These are phyloP conservation scores for Violaceomyces palustris DNA, from an alignment of 1,284 basidiomycete species.

Conservation along the genomic window DNA sequence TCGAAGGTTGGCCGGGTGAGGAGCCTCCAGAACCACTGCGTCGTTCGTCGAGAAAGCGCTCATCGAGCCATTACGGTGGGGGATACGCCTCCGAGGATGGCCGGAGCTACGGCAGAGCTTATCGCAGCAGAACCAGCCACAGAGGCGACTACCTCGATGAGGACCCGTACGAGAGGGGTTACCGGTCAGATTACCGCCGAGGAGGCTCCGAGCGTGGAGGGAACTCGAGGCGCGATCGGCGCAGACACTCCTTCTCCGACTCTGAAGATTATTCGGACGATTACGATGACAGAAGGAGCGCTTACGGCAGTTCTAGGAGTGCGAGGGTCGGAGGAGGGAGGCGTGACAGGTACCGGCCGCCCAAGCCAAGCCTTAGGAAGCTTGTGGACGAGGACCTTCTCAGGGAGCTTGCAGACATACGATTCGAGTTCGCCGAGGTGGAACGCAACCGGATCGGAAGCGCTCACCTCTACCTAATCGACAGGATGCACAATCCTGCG, in stretches of 20 bases:
- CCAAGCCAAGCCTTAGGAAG: too few species aligned
- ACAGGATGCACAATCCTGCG: conserved; percentile 38
- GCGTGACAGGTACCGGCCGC: neutral
- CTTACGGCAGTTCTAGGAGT: neutral
- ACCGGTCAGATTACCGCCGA: too few species aligned
- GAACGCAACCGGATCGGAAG: conserved; percentile 23
- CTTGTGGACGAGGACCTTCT: conserved; percentile 44
- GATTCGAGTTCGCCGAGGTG: conserved; percentile 23
- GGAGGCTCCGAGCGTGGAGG: conserved; percentile 6
- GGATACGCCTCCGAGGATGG: too few species aligned
- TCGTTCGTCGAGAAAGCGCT: too few species aligned
- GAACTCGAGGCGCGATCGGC: too few species aligned
- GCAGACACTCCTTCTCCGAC: too few species aligned
- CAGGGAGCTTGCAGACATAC: conserved; percentile 40
- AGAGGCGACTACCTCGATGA: conserved; percentile 21
- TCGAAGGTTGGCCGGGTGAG: conserved; percentile 38
- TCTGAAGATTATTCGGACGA: conserved; percentile 19
- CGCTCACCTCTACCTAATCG: conserved; percentile 44
- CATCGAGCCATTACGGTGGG: too few species aligned
- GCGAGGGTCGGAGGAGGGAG: neutral
- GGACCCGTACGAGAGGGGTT: conserved; percentile 27
- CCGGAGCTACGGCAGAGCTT: too few species aligned
- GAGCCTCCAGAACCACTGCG: too few species aligned
- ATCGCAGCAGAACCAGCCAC: neutral
- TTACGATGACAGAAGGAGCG: conserved; percentile 19